Base-by-base conservation (phyloP, 768 basidiomycete species). In the Hydnomerulius pinastri region DNA sequence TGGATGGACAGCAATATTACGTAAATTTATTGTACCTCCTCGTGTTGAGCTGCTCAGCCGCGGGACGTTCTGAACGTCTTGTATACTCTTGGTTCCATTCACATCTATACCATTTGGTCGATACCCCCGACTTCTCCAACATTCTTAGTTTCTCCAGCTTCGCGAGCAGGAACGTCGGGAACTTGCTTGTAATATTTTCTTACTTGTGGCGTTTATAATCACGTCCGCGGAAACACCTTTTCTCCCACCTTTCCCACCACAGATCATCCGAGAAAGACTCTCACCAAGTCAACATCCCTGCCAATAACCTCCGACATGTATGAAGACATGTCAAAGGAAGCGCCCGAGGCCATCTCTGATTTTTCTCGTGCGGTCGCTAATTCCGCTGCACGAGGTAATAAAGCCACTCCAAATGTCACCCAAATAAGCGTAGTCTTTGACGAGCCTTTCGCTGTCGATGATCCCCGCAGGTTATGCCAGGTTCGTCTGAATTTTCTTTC, bases 401-500 rank as follows among this genome's bases (percentile, higher is more conserved):
- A 39, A 12, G 25, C 9, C 18, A 18, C 25, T 9, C 29, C 20
- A 17, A 6, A 18, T 35, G 30, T 10, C 32, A 30, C 43, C 13
- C 28, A 33, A 30, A 32, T 44, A 15, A 15, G 18, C 28, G 35
- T 43, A 17, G 20, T 42, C 33, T 23, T 28, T 12, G 6, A 25
- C 42, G 40, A 50, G n/a, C n/a, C 37, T 4, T 43, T 50, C 27
- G 25, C 25, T 18, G 42, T 43, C 9, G 42, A 50, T 2, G 49
- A 43, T 20, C 41, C 41, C 32, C 27, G 23, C n/a, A 29, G 47
- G 36, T 13, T 32, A 12, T 33, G 10, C 17, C 30, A 50, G 41
- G 49, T 50, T 35, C 29, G 49, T 32, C 21, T 20, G 6, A 3
- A 6, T 20, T 30, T 2, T n/a, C n/a, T n/a, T n/a, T n/a, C n/a